phyloP scores from a whole-genome alignment of 441 rosid genomes.

The Sinapis alba region DNA sequence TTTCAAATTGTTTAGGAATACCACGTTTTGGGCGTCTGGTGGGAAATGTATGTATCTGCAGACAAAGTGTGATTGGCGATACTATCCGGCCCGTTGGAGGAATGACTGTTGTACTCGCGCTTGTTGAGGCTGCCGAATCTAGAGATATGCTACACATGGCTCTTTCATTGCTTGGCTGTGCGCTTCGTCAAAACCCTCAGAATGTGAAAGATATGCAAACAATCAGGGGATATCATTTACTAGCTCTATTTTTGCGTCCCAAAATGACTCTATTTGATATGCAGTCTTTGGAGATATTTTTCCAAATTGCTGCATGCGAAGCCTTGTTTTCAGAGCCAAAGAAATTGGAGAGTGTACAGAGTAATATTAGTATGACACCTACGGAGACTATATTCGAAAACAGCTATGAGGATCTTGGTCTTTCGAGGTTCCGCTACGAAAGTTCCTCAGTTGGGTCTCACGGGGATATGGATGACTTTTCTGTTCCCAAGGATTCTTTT shows the following conservation, averaged over 20 bases:
- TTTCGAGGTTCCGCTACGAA: conserved; percentile 89
- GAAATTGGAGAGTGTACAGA: conserved; percentile 58
- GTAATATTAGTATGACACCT: conserved; percentile 49
- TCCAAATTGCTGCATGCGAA: conserved; percentile 99
- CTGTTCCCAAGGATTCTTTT: conserved; percentile 86
- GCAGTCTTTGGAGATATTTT: conserved; percentile 97
- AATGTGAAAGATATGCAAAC: conserved; percentile 97
- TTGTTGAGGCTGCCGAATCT: conserved; percentile 97
- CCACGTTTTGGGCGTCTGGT: conserved; percentile 96
- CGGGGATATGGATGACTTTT: conserved; percentile 95
- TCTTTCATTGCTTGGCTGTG: conserved; percentile 87
- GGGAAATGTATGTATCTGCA: conserved; percentile 86
- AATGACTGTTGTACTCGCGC: conserved; percentile 86
- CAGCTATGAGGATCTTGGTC: conserved; percentile 82
- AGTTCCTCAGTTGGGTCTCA: conserved; percentile 93
- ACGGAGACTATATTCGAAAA: conserved; percentile 62
- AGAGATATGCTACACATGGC: conserved; percentile 99
- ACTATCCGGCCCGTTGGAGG: conserved; percentile 95
- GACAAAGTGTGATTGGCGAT: conserved; percentile 95
- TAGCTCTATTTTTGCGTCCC: conserved; percentile 93
- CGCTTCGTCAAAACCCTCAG: conserved; percentile 97
- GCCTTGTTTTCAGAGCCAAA: conserved; percentile 98
- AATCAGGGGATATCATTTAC: conserved; percentile 98
- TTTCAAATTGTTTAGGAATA: conserved; percentile 63
- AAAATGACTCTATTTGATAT: conserved; percentile 94